Percentiles rank a stretch among this genome's conserved stretches.
Evolutionary conservation across 2,329 filamentous ascomycete species (phyloP).

Genomic region (Iodosphaeria phyllophila): DNA sequence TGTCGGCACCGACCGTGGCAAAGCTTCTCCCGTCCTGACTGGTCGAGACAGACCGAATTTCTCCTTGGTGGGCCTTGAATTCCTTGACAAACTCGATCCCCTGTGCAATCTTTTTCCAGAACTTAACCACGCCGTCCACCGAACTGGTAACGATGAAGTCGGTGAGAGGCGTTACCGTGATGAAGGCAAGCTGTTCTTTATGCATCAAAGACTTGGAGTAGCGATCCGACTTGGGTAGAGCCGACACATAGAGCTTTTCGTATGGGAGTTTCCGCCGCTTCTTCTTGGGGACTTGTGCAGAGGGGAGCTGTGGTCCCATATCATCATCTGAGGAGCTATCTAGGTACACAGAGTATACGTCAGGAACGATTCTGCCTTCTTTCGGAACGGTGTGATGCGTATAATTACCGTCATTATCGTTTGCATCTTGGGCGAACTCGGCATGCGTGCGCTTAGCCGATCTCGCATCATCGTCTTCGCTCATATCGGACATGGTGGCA

Average conservation of each 20-base stretch:
- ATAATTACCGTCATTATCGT: slow-evolving; percentile 7
- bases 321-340: slow-evolving; percentile 63
- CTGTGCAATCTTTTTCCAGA: slow-evolving; percentile 90
- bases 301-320: slow-evolving; percentile 81
- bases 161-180: slow-evolving; percentile 74
- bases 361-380: not conserved
- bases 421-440: slow-evolving; percentile 10
- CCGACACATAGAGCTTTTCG: slow-evolving; percentile 87
- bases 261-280: slow-evolving; percentile 81
- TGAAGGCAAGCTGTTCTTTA: slow-evolving; percentile 79
- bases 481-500: slow-evolving; percentile 9
- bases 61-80: slow-evolving; percentile 76
- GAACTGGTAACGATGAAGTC: slow-evolving; percentile 94
- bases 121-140: slow-evolving; percentile 90
- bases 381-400: slow-evolving; percentile 1
- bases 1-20: slow-evolving; percentile 68
- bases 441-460: slow-evolving; percentile 14
- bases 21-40: slow-evolving; percentile 87
- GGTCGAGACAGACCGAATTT: slow-evolving; percentile 66
- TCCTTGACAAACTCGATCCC: slow-evolving; percentile 97
- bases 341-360: slow-evolving; percentile 9
- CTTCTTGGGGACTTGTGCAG: slow-evolving; percentile 64
- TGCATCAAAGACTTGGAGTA: slow-evolving; percentile 98
- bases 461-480: slow-evolving; percentile 4
- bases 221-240: slow-evolving; percentile 59